Conservation (phyloP, 192 early-diverging fungal genomes). For the Podila epigama region DNA sequence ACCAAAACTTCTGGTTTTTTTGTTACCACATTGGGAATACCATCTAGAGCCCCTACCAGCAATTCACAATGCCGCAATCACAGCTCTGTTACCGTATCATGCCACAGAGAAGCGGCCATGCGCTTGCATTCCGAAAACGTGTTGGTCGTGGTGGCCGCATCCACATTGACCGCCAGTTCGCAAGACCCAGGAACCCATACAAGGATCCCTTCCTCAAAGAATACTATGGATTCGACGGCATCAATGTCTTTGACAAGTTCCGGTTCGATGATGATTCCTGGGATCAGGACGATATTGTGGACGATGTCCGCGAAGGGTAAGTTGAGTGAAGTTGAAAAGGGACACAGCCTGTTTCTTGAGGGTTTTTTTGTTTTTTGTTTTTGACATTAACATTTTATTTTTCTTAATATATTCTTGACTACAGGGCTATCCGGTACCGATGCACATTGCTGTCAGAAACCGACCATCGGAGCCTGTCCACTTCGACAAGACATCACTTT, state of each 20-base stretch:
- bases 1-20: background rate
- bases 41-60: conserved; percentile 58
- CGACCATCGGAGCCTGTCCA: conserved; percentile 58
- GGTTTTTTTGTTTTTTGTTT: background rate
- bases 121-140: conserved; percentile 60
- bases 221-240: conserved; percentile 27
- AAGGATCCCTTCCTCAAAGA: conserved; percentile 30
- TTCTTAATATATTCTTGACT: background rate
- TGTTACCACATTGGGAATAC: background rate
- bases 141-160: conserved; percentile 83
- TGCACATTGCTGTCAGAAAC: conserved; percentile 51
- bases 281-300: conserved; percentile 48
- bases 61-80: conserved; percentile 44
- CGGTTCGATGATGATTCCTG: conserved; percentile 51
- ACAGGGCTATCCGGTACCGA: conserved; percentile 50
- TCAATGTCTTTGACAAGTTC: conserved; percentile 54
- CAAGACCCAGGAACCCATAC: conserved; percentile 11
- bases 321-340: no score
- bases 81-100: conserved; percentile 46
- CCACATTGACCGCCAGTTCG: conserved; percentile 70
- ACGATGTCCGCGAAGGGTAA: conserved; percentile 53
- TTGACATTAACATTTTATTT: background rate
- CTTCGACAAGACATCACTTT: conserved; percentile 45
- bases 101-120: conserved; percentile 26
- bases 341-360: background rate